Percentiles rank a stretch among this genome's conserved stretches.
Conservation (phyloP, 2,329 filamentous ascomycete species). For the Fusarium foetens region DNA sequence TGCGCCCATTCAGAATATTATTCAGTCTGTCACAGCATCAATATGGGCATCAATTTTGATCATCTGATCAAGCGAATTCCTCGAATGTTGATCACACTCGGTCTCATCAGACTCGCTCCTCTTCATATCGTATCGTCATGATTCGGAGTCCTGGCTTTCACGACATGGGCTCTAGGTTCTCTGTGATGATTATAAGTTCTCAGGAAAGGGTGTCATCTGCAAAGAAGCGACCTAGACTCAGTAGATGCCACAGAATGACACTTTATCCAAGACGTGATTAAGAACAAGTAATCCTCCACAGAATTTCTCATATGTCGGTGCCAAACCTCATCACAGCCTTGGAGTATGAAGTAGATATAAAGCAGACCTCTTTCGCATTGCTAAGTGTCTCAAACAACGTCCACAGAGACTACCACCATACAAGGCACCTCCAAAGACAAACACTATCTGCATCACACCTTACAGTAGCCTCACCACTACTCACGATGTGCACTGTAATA, state of each 20-base stretch:
- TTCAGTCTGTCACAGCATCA: neutral
- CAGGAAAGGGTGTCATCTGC: accelerated
- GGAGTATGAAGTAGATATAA: accelerated
- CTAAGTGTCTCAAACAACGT: accelerated
- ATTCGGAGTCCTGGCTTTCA: accelerated
- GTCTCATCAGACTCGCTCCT: accelerated
- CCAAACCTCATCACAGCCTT: neutral
- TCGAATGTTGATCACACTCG: neutral
- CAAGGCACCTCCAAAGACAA: accelerated
- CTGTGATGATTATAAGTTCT: accelerated
- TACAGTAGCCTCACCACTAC: accelerated
- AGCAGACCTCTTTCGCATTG: neutral
- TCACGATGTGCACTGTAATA: neutral
- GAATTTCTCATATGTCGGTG: accelerated
- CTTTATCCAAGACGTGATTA: neutral
- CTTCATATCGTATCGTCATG: accelerated
- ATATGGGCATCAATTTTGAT: accelerated
- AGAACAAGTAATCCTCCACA: accelerated
- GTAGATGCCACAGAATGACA: accelerated
- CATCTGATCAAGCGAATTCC: accelerated
- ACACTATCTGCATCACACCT: accelerated
- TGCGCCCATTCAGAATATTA: accelerated
- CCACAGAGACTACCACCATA: neutral
- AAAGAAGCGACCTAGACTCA: accelerated
- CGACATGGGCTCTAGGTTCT: accelerated